Base-by-base conservation (phyloP, 768 basidiomycete genomes). In the Boletus subparvulus region DNA sequence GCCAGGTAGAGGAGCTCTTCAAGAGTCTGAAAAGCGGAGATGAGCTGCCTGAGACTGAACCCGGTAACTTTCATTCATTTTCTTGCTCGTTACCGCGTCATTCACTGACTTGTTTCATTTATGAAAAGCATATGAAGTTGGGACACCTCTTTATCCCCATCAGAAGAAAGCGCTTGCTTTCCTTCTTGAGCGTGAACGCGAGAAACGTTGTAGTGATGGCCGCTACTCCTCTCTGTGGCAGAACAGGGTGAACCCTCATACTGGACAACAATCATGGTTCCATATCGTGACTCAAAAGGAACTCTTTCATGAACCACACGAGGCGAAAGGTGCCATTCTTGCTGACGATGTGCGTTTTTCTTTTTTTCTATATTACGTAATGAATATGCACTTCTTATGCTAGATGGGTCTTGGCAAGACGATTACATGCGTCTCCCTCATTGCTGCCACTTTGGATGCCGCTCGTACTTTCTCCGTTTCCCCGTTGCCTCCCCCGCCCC, bases 351-450 rank as follows among this genome's bases (percentile, higher is more conserved):
- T 98, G 76, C 66, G 90, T 78, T 39, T 48, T 11, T 47, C 61
- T 42, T 52, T 47, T 41, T 30, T 48, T 52, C 32, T 32, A 41
- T 45, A 41, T 55, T 51, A 54, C 56, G 56, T 64, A 61, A 52
- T 52, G 48, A 61, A 55, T 21, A 28, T 52, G 45, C 42, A 64
- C 39, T 56, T 50, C 35, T 56, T 28, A 28, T 17, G 5, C 51
- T 56, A 97, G 94, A 98, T 97, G 95, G 96, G 96, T 63, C 83
- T 99, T 30, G 96, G 96, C 17, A 98, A 98, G 74, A 98, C 96
- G 0, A 94, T 98, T 50, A 92, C 94, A 32, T 92, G 95, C 59
- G 91, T 98, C 26, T 91, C 96, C 16, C 80, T 99, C 48, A 88
- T 99, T 49, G 94, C 93, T 12, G 83, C 90, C 30, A 98, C 97